Conservation (phyloP, 2,329 filamentous ascomycete species). For the Colletotrichum kahawae region DNA sequence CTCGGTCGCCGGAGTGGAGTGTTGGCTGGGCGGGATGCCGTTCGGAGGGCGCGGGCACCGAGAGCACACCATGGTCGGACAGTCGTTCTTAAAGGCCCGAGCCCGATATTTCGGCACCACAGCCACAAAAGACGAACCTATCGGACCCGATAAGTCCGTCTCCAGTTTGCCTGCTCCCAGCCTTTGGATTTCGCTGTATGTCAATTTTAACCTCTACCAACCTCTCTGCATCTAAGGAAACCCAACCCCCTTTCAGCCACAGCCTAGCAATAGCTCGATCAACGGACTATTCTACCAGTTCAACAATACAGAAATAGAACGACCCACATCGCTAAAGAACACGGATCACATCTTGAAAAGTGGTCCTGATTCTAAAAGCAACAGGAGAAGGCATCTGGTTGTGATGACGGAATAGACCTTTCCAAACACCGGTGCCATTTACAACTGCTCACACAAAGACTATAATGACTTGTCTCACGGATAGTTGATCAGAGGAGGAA, state of each 20-base stretch:
- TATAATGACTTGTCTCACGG: no score
- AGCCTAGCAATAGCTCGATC: background rate
- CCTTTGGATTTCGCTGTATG: background rate
- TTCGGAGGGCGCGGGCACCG: slow-evolving; percentile 9
- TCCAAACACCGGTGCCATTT: no score
- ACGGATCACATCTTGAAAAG: background rate
- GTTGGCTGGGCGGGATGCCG: background rate
- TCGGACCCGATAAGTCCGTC: background rate
- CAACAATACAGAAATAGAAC: background rate
- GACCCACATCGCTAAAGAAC: background rate
- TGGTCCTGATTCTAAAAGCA: no score
- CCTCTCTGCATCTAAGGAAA: background rate
- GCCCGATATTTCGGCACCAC: background rate
- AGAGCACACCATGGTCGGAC: background rate
- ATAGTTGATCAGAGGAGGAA: no score
- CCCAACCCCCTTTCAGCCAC: background rate
- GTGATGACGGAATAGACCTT: no score
- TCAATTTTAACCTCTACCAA: background rate
- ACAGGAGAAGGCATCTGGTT: no score
- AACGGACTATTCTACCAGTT: background rate
- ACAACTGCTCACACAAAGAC: no score
- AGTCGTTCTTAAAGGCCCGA: background rate
- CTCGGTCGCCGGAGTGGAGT: background rate
- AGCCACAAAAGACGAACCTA: background rate
- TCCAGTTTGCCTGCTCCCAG: background rate